Evolutionary conservation across 495 filamentous ascomycete species (phyloP), one percentile per base, ranked within the genome.

Genomic region (Talaromyces ruber): DNA sequence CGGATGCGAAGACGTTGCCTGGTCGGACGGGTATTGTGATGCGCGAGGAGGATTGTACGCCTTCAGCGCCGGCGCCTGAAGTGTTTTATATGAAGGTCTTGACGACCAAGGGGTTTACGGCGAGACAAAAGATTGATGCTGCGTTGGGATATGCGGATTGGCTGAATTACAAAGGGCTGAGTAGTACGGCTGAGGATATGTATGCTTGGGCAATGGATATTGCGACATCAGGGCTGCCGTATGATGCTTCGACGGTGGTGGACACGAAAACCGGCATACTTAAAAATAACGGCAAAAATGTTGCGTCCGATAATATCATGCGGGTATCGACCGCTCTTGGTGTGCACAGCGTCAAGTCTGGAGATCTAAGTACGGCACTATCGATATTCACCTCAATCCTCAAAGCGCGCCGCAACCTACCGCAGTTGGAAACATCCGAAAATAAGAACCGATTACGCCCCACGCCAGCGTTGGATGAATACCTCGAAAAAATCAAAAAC

Each of bases 321-420:
- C 78, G 75, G 28, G 84, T 90, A 5, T 83, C 88, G 32, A 96
- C 91, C 1, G 86, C 89, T 56, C 75, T 93, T 9, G 92, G 87
- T 1, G 85, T 88, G 21, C 87, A 92, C 74, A 81, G 87, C 58
- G 93, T 94, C 25, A 79, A 82, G 11, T 81, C 77, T 60, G 84
- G 79, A 26, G 79, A 91, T 63, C 65, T 88, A 30, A 68, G 80
- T 24, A 70, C 73, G 4, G 90, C 93, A 12, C 80, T 98, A 2
- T 88, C 92, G n/a, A 88, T 96, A 51, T 87, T 93, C 67, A 83
- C 94, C 55, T 94, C 91, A 12, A 78, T 96, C 47, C 81, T 98
- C 6, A 86, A 90, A 64, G 89, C 90, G 7, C 82, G 91, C 25
- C 79, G 82, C 9, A 70, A 71, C 37, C 82, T 68, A 26, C 77